Evolutionary conservation across 108 stramenopile genomes (phyloP).

Genomic region (Nitzschia sp.): DNA sequence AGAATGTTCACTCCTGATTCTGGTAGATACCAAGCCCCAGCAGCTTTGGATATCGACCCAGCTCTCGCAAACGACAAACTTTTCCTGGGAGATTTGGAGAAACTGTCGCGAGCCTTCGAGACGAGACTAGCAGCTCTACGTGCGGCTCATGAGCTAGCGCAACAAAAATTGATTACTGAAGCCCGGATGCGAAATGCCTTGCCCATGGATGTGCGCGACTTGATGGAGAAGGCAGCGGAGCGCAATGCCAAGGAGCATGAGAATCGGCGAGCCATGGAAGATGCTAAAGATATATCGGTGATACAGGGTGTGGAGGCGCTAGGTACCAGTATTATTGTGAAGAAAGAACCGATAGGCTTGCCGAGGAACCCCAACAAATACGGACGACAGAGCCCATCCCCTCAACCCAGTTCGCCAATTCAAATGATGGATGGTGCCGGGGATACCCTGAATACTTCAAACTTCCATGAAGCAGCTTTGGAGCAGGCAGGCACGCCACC

Average conservation of each 20-base stretch:
- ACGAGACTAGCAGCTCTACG: conserved; percentile 62
- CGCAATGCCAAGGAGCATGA: conserved; percentile 47
- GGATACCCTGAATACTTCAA: no score
- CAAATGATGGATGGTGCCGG: no score
- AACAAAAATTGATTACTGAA: conserved; percentile 79
- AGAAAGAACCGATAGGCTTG: conserved; percentile 14
- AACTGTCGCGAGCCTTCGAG: conserved; percentile 71
- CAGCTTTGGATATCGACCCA: conserved; percentile 60
- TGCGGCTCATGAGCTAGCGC: conserved; percentile 77
- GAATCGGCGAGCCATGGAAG: conserved; percentile 32
- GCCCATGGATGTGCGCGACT: conserved; percentile 67
- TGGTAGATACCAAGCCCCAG: conserved; percentile 34
- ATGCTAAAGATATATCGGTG: conserved; percentile 33
- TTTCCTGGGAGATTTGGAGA: conserved; percentile 66
- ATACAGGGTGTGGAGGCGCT: conserved; percentile 19
- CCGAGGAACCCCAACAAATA: conserved; percentile 11
- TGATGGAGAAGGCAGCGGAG: conserved; percentile 79
- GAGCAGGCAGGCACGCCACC: no score
- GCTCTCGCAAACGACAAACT: conserved; percentile 54
- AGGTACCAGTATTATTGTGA: background rate
- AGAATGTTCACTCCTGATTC: conserved; percentile 43
- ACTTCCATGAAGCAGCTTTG: no score
- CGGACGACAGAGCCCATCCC: conserved; percentile 10
- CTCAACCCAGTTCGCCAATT: background rate
- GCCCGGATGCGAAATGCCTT: conserved; percentile 68